Evolutionary conservation across 306 rosid species (phyloP).

Genomic region (Prunus campanulata): DNA sequence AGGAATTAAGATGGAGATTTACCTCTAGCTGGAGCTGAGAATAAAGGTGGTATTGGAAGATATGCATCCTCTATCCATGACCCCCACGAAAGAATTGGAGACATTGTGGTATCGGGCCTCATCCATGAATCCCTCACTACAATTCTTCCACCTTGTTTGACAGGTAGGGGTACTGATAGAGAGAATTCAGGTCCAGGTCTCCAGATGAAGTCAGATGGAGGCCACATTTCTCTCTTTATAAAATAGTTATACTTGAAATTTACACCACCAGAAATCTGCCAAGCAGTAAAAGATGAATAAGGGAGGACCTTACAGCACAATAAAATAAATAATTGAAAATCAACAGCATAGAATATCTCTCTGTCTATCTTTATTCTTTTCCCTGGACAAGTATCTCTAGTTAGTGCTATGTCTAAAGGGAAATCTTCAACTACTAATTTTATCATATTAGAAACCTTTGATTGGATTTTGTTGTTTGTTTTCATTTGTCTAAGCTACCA

Average conservation of each 20-base stretch:
- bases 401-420: slow-evolving; percentile 1
- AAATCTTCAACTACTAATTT: slow-evolving; percentile 4
- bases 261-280: slow-evolving; percentile 68
- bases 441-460: background rate
- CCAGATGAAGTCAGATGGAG: slow-evolving; percentile 66
- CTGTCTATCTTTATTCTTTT: background rate
- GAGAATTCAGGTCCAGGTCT: slow-evolving; percentile 89
- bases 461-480: background rate
- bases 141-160: slow-evolving; percentile 41
- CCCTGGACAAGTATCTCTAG: slow-evolving; percentile 2
- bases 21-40: slow-evolving; percentile 56
- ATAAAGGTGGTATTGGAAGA: slow-evolving; percentile 44
- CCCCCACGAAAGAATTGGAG: slow-evolving; percentile 43
- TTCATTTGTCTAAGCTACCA: background rate
- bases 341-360: slow-evolving; percentile 14
- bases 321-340: slow-evolving; percentile 8
- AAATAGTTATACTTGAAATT: slow-evolving; percentile 82
- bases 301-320: slow-evolving; percentile 8
- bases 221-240: slow-evolving; percentile 58
- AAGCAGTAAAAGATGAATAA: slow-evolving; percentile 24
- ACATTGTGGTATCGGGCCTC: slow-evolving; percentile 43
- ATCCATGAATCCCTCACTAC: slow-evolving; percentile 82
- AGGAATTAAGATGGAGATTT: slow-evolving; percentile 37
- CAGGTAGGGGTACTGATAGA: slow-evolving; percentile 61
- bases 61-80: slow-evolving; percentile 67